Evolutionary conservation across 2,329 filamentous ascomycete species (phyloP).

Genomic region (Apiospora sp.): DNA sequence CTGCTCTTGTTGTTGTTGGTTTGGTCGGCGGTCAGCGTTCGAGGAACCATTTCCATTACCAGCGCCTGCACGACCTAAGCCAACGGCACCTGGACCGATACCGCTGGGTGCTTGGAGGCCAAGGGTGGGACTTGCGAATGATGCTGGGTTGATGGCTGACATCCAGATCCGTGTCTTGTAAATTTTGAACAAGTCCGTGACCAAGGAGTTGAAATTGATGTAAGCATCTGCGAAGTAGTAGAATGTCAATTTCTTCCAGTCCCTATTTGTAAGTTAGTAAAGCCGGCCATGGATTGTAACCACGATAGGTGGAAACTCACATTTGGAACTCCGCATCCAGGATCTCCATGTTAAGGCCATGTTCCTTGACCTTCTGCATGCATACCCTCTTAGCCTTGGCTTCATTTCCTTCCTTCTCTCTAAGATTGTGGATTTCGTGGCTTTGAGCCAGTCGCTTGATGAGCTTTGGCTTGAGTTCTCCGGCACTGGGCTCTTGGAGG

Average conservation of each 20-base stretch:
- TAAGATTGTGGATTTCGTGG: conserved; percentile 87
- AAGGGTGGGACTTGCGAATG: conserved; percentile 82
- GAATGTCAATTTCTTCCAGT: conserved; percentile 98
- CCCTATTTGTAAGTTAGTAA: conserved; percentile 62
- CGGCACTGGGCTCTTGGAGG: conserved; percentile 72
- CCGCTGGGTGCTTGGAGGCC: conserved; percentile 75
- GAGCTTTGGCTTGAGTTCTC: conserved; percentile 91
- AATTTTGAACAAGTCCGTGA: conserved; percentile 97
- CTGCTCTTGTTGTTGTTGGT: conserved; percentile 50
- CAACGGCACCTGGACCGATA: conserved; percentile 72
- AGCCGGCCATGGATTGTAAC: background rate
- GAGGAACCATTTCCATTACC: conserved; percentile 34
- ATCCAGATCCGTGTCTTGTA: conserved; percentile 99
- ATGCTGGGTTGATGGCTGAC: conserved; percentile 98
- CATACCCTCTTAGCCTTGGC: conserved; percentile 97
- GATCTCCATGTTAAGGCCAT: conserved; percentile 97
- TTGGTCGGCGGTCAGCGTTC: conserved; percentile 57
- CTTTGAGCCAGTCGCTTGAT: conserved; percentile 94
- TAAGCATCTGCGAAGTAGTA: conserved; percentile 99
- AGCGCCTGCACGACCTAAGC: conserved; percentile 57
- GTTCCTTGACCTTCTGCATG: conserved; percentile 95
- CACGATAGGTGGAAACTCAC: conserved; percentile 60
- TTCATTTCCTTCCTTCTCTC: conserved; percentile 97
- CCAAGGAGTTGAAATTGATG: conserved; percentile 98
- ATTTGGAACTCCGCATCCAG: conserved; percentile 98